Percentiles rank a stretch among this genome's conserved stretches.
phyloP scores from a whole-genome alignment of 352 stramenopile genomes.

The Phytophthora litchii region DNA sequence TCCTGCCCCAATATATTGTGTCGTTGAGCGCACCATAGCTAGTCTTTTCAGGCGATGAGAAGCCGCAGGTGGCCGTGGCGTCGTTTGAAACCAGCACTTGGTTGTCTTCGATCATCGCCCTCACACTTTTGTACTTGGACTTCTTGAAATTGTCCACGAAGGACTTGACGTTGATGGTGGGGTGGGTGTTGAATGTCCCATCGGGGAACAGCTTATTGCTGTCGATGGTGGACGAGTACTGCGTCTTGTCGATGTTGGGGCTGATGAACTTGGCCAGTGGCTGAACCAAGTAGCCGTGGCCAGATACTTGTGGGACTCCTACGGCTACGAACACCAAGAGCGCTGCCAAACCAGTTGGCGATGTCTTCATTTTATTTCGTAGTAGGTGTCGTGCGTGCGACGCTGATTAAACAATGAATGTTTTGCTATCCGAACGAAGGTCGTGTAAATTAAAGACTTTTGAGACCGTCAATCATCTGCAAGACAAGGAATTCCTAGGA shows the following conservation, averaged over 20 bases:
- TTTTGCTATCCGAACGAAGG: slow-evolving; percentile 11
- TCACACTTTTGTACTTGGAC: slow-evolving; percentile 46
- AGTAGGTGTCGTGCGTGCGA: slow-evolving; percentile 3
- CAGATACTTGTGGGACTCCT: slow-evolving; percentile 22
- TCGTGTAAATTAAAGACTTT: too few species aligned
- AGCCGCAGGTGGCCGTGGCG: slow-evolving; percentile 44
- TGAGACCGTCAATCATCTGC: not conserved
- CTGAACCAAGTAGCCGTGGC: slow-evolving; percentile 45
- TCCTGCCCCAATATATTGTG: slow-evolving; percentile 48
- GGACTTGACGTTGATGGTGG: slow-evolving; percentile 35
- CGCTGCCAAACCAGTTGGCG: slow-evolving; percentile 2
- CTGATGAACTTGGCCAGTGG: slow-evolving; percentile 46
- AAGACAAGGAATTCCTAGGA: not conserved
- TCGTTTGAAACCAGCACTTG: slow-evolving; percentile 30
- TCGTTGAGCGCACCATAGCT: slow-evolving; percentile 39
- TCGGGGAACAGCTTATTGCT: slow-evolving; percentile 41
- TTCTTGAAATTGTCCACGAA: slow-evolving; percentile 51
- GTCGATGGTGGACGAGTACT: slow-evolving; percentile 49
- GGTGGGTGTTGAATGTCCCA: slow-evolving; percentile 41
- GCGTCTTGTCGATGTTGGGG: slow-evolving; percentile 43
- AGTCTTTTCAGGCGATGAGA: slow-evolving; percentile 42
- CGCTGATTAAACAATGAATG: slow-evolving; percentile 15
- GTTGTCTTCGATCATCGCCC: slow-evolving; percentile 44
- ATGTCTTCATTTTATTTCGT: slow-evolving; percentile 19
- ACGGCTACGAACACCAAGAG: slow-evolving; percentile 22